Percentiles rank a stretch among this genome's conserved stretches.
These are phyloP conservation scores for Lasiodiplodia hormozganensis DNA, from an alignment of 2,329 filamentous ascomycete species.

Conservation along the genomic window DNA sequence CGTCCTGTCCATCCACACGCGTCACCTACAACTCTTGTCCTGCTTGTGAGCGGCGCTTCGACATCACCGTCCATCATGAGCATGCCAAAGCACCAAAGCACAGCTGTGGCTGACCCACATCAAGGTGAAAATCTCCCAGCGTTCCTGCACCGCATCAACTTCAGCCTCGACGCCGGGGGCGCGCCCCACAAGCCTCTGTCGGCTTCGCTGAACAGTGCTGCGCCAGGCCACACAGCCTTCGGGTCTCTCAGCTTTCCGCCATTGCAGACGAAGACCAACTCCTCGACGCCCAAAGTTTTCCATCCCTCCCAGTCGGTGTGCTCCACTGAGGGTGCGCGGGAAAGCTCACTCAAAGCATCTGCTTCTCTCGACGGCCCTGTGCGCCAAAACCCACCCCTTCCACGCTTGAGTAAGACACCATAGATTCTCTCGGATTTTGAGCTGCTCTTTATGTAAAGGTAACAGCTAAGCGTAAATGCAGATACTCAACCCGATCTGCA, in stretches of 20 bases:
- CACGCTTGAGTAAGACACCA: neutral
- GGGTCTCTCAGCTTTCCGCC: neutral
- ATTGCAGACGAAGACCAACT: neutral
- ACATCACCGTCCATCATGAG: neutral
- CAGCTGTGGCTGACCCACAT: neutral
- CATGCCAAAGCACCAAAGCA: neutral
- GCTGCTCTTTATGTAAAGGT: neutral
- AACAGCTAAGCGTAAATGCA: neutral
- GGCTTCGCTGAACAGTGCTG: neutral
- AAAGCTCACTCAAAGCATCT: neutral
- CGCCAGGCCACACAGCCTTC: neutral
- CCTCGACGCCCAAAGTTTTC: neutral
- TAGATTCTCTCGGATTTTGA: neutral
- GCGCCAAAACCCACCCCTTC: neutral
- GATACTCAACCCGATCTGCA: neutral
- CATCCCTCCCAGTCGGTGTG: neutral
- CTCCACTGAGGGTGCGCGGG: neutral
- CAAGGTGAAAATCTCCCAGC: slow-evolving; percentile 13
- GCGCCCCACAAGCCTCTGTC: neutral
- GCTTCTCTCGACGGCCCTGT: neutral
- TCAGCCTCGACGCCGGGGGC: slow-evolving; percentile 13
- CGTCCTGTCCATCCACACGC: neutral
- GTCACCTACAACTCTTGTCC: neutral
- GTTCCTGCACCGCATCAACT: slow-evolving; percentile 24
- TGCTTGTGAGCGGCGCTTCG: neutral